phyloP scores from a whole-genome alignment of 345 rosid genomes.

The Moricandia arvensis region DNA sequence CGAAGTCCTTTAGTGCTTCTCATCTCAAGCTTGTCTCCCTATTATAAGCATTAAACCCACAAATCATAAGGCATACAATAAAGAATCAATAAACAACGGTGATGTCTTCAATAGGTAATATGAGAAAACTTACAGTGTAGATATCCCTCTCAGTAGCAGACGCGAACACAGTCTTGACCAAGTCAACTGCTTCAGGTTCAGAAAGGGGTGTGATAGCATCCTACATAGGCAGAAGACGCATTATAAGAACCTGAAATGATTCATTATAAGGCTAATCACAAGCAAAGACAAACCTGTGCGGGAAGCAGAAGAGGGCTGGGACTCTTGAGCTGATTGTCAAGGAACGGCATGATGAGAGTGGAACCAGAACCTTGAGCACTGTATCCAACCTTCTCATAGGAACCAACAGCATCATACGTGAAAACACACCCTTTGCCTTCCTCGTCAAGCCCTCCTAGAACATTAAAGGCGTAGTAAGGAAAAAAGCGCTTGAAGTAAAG shows the following conservation, averaged over 20 bases:
- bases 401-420: conserved; percentile 96
- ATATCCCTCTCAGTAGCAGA: conserved; percentile 98
- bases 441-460: conserved; percentile 89
- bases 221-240: conserved; percentile 40
- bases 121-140: conserved; percentile 66
- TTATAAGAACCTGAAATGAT: neutral
- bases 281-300: conserved; percentile 48
- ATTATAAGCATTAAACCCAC: conserved; percentile 13
- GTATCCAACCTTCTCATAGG: conserved; percentile 96
- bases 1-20: too few species aligned
- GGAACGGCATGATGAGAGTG: conserved; percentile 87
- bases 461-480: conserved; percentile 93
- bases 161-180: conserved; percentile 87
- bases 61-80: neutral
- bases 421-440: conserved; percentile 97
- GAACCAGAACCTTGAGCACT: conserved; percentile 96
- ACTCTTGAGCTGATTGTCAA: conserved; percentile 93
- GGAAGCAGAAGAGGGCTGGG: conserved; percentile 97
- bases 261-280: neutral
- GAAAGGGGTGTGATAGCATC: conserved; percentile 94
- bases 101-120: neutral
- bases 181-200: conserved; percentile 82
- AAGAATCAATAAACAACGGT: neutral
- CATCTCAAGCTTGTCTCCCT: conserved; percentile 83
- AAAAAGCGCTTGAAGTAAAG: conserved; percentile 97